Conservation (phyloP, 1,284 basidiomycete species). For the Ceratobasidium sp. region DNA sequence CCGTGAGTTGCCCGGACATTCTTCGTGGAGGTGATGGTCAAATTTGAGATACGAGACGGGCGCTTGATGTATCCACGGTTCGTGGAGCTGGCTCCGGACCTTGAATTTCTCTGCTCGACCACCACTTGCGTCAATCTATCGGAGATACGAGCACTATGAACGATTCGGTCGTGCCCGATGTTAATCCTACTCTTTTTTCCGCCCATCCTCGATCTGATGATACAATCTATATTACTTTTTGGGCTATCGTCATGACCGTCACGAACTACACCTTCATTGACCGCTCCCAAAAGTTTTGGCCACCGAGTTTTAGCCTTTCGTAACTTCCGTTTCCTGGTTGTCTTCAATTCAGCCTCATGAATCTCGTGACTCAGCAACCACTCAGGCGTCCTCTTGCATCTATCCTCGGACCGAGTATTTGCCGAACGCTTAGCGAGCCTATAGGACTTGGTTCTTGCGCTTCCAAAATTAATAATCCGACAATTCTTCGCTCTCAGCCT, state of each 20-base stretch:
- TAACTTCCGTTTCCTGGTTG: not conserved
- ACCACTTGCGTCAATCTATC: not conserved
- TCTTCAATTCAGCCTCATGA: not conserved
- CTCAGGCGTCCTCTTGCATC: constrained; percentile 49
- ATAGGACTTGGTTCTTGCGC: not conserved
- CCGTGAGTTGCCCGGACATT: constrained; percentile 37
- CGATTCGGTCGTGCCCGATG: not conserved
- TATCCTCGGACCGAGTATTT: constrained; percentile 26
- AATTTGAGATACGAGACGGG: not conserved
- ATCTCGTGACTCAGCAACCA: constrained; percentile 46
- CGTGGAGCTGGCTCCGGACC: not conserved
- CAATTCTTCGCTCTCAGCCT: constrained; percentile 26
- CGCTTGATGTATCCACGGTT: not conserved
- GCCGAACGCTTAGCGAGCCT: not conserved
- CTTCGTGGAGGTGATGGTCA: not conserved
- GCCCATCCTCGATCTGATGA: not conserved
- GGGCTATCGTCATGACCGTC: not conserved
- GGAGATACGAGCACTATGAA: too few species aligned
- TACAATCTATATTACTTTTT: too few species aligned
- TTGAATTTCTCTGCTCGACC: not conserved
- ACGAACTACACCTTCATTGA: not conserved
- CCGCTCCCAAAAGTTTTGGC: not conserved
- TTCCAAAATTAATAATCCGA: not conserved
- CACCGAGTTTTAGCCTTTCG: constrained; percentile 23
- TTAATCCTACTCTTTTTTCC: not conserved